phyloP scores from a whole-genome alignment of 2,329 filamentous ascomycete species.

The Hortaea werneckii region DNA sequence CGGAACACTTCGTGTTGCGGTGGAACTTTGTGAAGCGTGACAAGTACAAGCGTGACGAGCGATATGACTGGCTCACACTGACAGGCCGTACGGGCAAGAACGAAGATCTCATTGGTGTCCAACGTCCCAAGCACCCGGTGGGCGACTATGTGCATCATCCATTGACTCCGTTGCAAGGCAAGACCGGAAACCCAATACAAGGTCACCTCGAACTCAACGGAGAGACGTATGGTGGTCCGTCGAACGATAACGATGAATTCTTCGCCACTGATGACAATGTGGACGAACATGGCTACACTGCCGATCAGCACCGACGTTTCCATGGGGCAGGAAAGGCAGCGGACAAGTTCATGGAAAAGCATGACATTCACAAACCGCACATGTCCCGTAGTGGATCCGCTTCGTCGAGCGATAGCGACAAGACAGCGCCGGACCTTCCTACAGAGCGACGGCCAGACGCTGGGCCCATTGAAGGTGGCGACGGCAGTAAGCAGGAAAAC shows the following conservation, averaged over 20 bases:
- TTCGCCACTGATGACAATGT: conserved; percentile 18
- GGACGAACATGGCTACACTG: conserved; percentile 24
- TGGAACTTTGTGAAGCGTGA: conserved; percentile 98
- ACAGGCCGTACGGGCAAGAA: conserved; percentile 66
- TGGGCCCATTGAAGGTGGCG: neutral
- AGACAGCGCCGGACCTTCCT: neutral
- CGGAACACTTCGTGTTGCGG: conserved; percentile 84
- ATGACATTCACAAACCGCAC: conserved; percentile 1
- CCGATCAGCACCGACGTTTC: conserved; percentile 19
- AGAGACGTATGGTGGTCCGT: conserved; percentile 2
- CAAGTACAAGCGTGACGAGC: conserved; percentile 84
- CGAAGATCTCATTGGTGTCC: conserved; percentile 79
- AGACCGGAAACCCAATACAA: conserved; percentile 41
- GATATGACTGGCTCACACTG: conserved; percentile 76
- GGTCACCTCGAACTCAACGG: conserved; percentile 14
- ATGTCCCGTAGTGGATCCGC: neutral
- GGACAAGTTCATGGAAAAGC: conserved; percentile 3
- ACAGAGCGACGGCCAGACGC: neutral
- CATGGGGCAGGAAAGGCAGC: conserved; percentile 18
- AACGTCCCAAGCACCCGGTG: conserved; percentile 78
- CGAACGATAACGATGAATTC: conserved; percentile 12
- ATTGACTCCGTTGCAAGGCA: conserved; percentile 55
- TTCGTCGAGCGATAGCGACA: neutral
- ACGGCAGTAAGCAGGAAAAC: conserved; percentile 19
- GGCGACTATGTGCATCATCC: conserved; percentile 82